Evolutionary conservation across 108 stramenopile species (phyloP), one percentile per base, ranked within the genome.

Genomic region (Nitzschia palea): DNA sequence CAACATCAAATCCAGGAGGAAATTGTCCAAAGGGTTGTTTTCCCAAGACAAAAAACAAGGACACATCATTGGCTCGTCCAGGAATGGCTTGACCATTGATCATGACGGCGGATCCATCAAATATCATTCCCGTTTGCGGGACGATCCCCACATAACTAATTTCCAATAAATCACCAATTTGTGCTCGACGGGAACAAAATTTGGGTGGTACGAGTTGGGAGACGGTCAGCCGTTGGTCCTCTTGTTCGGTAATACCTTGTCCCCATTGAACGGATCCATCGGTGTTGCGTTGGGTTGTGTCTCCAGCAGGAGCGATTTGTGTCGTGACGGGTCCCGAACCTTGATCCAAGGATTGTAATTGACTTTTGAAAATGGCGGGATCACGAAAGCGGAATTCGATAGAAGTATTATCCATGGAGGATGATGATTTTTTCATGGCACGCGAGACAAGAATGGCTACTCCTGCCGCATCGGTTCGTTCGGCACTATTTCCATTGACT

Each of bases 1-100:
- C 92, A 9, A 87, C 89, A 71, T 94, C 93, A 87, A 87, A 94
- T 31, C 89, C 93, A 1, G 90, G 85, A 8, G 93, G 93, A 65
- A 94, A 90, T 62, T 91, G 90, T 15, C 93, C 90, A 54, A 90
- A 80, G n/a, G 90, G 93, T 73, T 91, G 93, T 51, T 91, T 91
- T 25, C 90, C 90, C 71, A 94, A 55, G 6, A 94, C 93, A 44
- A 94, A 94, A 60, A 79, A 94, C 28, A 91, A 18, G 0, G 85
- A 80, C 26, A 91, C 74, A 69, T 94, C 93, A 61, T 90, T 80
- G n/a, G 90, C 90, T 54, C 90, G 67, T 22, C 93, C 93, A 8
- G 88, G 87, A 61, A 95, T 83, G 26, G 55, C 85, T 29, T 81
- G 36, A 0, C 90, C 90, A 65, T 91, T 79, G 58, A 94, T 87